phyloP scores from a whole-genome alignment of 23 red algal species.

The Cyanidioschyzon merolae region DNA sequence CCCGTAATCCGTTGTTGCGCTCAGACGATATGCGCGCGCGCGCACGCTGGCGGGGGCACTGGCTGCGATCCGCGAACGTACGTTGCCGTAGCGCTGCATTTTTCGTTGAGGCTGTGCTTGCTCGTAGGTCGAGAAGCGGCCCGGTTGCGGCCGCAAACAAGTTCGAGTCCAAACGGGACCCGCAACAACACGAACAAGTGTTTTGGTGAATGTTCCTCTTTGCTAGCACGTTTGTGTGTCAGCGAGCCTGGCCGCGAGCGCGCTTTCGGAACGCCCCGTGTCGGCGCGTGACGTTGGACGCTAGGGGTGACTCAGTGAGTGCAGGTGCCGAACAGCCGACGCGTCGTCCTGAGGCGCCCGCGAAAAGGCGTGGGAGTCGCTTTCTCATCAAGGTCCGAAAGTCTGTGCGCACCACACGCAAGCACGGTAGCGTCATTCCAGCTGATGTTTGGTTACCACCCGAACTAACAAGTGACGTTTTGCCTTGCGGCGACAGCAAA shows the following conservation, averaged over 20 bases:
- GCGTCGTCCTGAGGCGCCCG: neutral
- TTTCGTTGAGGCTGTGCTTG: too few species aligned
- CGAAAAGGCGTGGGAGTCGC: neutral
- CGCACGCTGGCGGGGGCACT: too few species aligned
- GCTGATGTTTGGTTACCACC: neutral
- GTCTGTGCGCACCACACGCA: neutral
- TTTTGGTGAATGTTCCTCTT: neutral
- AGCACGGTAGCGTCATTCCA: neutral
- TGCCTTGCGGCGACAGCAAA: neutral
- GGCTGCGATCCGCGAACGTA: too few species aligned
- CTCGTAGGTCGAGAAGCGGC: too few species aligned
- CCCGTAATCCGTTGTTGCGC: too few species aligned
- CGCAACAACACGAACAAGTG: too few species aligned
- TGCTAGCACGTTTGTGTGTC: neutral
- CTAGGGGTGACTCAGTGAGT: neutral
- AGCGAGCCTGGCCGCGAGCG: neutral
- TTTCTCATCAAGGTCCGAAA: neutral
- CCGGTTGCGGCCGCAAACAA: too few species aligned
- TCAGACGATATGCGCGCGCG: too few species aligned
- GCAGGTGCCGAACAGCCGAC: neutral
- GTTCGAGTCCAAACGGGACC: too few species aligned
- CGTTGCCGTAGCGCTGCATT: too few species aligned
- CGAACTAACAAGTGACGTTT: neutral
- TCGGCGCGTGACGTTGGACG: neutral
- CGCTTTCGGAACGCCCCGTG: neutral